A percentile compares a stretch with the other conserved stretches of the same genome.
phyloP scores from a whole-genome alignment of 1,284 basidiomycete genomes.

The Phylloboletellus chloephorus region DNA sequence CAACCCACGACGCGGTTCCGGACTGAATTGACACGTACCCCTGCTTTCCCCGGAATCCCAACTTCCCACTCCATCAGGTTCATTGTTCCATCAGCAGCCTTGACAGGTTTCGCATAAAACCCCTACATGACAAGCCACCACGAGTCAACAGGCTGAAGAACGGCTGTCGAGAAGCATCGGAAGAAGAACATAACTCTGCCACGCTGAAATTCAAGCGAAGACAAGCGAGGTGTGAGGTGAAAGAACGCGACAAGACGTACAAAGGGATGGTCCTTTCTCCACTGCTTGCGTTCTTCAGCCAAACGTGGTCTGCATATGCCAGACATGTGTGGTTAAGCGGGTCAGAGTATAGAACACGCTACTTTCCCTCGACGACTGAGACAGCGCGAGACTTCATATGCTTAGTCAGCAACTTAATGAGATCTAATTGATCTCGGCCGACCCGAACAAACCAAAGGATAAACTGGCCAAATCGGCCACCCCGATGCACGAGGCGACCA shows the following conservation, averaged over 20 bases:
- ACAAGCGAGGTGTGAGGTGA: conserved; percentile 4
- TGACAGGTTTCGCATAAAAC: conserved; percentile 92
- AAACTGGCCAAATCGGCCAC: no score
- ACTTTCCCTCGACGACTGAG: not conserved
- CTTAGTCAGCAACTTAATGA: conserved; percentile 27
- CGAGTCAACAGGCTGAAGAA: conserved; percentile 5
- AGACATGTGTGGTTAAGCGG: conserved; percentile 47
- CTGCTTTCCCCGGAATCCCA: conserved; percentile 84
- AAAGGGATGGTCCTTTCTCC: conserved; percentile 98
- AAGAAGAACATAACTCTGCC: conserved; percentile 2
- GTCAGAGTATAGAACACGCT: conserved; percentile 1
- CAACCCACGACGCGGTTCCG: conserved; percentile 16
- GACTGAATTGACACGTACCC: conserved; percentile 47
- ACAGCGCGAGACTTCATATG: not conserved
- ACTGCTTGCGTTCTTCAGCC: conserved; percentile 97
- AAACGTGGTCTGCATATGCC: conserved; percentile 81
- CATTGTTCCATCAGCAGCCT: conserved; percentile 87
- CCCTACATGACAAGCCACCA: conserved; percentile 53
- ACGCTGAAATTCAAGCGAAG: not conserved
- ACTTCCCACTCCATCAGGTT: conserved; percentile 99
- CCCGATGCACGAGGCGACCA: no score
- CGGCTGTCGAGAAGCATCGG: not conserved
- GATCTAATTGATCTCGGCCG: no score
- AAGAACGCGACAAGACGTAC: conserved; percentile 49
- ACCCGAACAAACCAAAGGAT: no score